Conservation (phyloP, 108 stramenopile species). For the Discostella pseudostelligera region DNA sequence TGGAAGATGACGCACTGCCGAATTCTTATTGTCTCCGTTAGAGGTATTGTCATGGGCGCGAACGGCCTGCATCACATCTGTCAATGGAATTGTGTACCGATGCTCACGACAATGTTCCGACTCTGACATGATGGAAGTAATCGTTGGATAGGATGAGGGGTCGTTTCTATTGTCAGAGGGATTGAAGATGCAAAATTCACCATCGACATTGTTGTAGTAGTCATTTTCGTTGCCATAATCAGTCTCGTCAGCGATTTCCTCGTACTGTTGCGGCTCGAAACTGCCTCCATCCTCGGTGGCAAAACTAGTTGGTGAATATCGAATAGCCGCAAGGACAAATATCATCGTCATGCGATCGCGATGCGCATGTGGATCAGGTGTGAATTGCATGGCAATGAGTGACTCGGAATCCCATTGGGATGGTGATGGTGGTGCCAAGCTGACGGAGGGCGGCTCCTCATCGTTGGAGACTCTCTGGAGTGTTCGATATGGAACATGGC, state of each 20-base stretch:
- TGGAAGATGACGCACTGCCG: neutral
- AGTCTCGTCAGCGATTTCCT: no score
- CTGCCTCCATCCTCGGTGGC: neutral
- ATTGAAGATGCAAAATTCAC: conserved; percentile 20
- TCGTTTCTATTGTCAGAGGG: neutral
- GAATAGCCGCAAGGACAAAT: conserved; percentile 1
- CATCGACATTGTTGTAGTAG: conserved; percentile 11
- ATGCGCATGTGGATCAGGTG: conserved; percentile 4
- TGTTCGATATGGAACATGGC: no score
- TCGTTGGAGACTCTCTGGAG: no score
- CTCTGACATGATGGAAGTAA: neutral
- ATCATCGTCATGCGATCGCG: conserved; percentile 15
- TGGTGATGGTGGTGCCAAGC: no score
- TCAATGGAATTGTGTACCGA: conserved; percentile 11
- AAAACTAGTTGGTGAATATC: conserved; percentile 9
- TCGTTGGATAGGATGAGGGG: conserved; percentile 10
- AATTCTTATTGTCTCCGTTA: no score
- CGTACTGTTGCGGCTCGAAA: no score
- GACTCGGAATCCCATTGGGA: no score
- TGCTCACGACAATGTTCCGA: conserved; percentile 19
- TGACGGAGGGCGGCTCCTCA: no score
- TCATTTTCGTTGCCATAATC: no score
- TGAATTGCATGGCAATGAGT: conserved; percentile 7
- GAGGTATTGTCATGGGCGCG: neutral
- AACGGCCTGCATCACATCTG: conserved; percentile 5